phyloP scores from a whole-genome alignment of 2,329 filamentous ascomycete genomes.

The Xylariomycetidae sp. region DNA sequence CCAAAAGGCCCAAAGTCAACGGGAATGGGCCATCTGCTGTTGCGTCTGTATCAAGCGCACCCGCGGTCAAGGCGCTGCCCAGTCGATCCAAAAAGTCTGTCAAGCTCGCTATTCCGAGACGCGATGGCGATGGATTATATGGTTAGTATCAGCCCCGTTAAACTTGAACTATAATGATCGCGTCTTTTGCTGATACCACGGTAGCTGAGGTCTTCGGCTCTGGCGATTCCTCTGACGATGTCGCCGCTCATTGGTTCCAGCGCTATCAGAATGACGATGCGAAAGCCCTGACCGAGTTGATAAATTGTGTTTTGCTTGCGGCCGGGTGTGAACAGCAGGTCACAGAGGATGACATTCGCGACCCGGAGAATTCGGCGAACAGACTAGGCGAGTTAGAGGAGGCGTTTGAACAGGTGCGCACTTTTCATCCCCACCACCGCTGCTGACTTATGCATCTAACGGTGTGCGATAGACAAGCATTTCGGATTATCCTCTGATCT shows the following conservation, averaged over 20 bases:
- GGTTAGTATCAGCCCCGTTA: conserved; percentile 34
- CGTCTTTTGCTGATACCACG: conserved; percentile 11
- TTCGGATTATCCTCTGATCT: conserved; percentile 87
- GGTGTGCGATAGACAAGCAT: conserved; percentile 63
- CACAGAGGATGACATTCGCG: conserved; percentile 76
- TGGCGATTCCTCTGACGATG: conserved; percentile 49
- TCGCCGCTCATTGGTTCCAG: conserved; percentile 57
- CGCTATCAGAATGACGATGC: conserved; percentile 52
- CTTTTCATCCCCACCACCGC: background rate
- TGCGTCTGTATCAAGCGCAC: conserved; percentile 33
- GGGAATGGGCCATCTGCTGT: conserved; percentile 38
- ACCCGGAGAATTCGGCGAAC: conserved; percentile 80
- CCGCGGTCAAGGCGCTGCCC: conserved; percentile 34
- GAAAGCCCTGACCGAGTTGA: conserved; percentile 54
- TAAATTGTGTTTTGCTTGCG: conserved; percentile 64
- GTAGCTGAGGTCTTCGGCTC: conserved; percentile 61
- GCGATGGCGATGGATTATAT: conserved; percentile 51
- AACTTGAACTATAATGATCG: conserved; percentile 2
- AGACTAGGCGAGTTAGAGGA: conserved; percentile 81
- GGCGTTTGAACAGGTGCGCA: conserved; percentile 71
- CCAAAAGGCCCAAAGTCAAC: conserved; percentile 62
- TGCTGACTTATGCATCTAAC: conserved; percentile 25
- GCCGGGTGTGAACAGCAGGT: conserved; percentile 79
- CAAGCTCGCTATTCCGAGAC: conserved; percentile 45
- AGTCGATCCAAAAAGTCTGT: conserved; percentile 54